These are phyloP conservation scores for Hypseocharis bilobata DNA, from an alignment of 441 rosid genomes.

Conservation along the genomic window DNA sequence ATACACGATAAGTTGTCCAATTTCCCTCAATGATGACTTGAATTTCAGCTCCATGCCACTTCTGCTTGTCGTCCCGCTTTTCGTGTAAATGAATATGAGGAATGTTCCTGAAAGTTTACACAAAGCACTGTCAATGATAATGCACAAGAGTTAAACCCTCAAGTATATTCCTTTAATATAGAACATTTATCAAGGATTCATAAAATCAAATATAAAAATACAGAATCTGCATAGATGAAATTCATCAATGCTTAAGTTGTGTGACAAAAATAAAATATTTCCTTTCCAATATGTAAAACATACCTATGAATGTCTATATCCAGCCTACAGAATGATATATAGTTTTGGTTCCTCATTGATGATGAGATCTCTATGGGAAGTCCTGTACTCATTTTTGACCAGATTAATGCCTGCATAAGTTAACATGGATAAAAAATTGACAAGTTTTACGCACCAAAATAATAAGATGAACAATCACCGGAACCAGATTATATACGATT, in stretches of 20 bases:
- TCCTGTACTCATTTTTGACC: conserved; percentile 99
- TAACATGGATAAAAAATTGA: conserved; percentile 1
- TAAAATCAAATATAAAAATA: conserved; percentile 7
- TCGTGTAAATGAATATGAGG: conserved; percentile 86
- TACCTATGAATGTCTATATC: conserved; percentile 95
- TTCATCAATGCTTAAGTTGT: neutral
- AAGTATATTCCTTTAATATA: neutral
- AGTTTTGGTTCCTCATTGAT: conserved; percentile 75
- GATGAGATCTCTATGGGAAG: conserved; percentile 91
- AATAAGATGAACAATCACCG: conserved; percentile 2
- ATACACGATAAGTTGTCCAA: conserved; percentile 94
- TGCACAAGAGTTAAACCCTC: neutral
- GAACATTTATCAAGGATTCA: neutral
- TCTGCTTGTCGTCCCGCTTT: conserved; percentile 55
- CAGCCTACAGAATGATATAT: conserved; percentile 73
- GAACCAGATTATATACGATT: conserved; percentile 6
- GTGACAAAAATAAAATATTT: neutral
- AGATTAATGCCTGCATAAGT: conserved; percentile 76
- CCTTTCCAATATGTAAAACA: conserved; percentile 18
- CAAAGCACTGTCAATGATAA: neutral
- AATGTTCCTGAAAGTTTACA: conserved; percentile 54
- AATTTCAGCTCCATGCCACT: conserved; percentile 90
- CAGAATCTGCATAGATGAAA: neutral
- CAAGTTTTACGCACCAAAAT: conserved; percentile 1
- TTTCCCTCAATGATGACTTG: conserved; percentile 94